phyloP scores from a whole-genome alignment of 208 protist species.

The Wallacemonas sp. region DNA sequence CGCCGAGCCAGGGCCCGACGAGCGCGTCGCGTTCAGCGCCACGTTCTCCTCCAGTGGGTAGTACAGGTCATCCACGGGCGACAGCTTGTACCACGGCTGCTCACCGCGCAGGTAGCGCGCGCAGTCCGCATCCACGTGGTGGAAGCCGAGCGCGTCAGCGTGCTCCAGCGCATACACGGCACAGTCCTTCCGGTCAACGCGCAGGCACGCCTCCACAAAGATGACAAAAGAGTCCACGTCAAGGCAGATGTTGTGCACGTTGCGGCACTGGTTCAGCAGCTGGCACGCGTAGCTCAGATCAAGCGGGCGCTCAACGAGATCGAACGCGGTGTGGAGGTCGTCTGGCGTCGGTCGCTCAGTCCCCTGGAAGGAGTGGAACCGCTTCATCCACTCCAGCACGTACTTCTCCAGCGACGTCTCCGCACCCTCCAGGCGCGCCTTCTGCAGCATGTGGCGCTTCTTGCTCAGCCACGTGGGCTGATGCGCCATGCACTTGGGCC shows the following conservation, averaged over 20 bases:
- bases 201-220: conserved; percentile 88
- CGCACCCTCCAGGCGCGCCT: conserved; percentile 77
- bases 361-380: conserved; percentile 82
- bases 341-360: conserved; percentile 78
- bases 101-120: conserved; percentile 68
- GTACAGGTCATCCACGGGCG: conserved; percentile 66
- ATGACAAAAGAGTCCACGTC: conserved; percentile 77
- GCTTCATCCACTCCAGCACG: conserved; percentile 85
- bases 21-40: conserved; percentile 46
- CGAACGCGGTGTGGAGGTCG: conserved; percentile 89
- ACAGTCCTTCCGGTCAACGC: conserved; percentile 87
- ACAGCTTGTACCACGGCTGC: conserved; percentile 87
- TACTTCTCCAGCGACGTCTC: conserved; percentile 89
- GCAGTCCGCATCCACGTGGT: conserved; percentile 82
- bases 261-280: conserved; percentile 84
- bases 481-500: conserved; percentile 90
- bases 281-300: conserved; percentile 91
- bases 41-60: conserved; percentile 86
- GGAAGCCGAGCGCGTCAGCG: conserved; percentile 81
- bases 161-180: conserved; percentile 78
- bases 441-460: conserved; percentile 84
- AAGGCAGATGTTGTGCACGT: conserved; percentile 80
- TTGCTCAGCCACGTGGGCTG: conserved; percentile 89
- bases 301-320: conserved; percentile 87
- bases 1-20: neutral